Base-by-base conservation (phyloP, 1,139 yeast genomes). In the Magnusiomyces sp. region DNA sequence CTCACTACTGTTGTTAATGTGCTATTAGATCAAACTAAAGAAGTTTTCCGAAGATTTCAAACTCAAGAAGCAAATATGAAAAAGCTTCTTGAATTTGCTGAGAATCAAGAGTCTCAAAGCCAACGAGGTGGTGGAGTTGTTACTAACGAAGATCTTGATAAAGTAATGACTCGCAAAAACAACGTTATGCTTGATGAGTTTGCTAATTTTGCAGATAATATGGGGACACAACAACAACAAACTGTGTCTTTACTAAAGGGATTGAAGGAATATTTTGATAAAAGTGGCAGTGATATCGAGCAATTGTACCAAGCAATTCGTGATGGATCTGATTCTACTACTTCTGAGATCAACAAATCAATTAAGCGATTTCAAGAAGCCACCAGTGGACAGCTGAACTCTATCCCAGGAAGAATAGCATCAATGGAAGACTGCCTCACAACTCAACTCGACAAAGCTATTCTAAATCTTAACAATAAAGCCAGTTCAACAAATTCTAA, bases 11-110 rank as follows among this genome's bases (percentile, higher is more conserved):
- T 61, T 19, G 49, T 51, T 7, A 50, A 53, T 7, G 48, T 57
- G 2, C 43, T 61, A 10, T 47, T 59, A 19, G 60, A 58, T 27
- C 56, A 61, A 14, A 56, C 58, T n/a, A 47, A 53, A 32, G 48
- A 50, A 13, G n/a, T 42, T 36, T 44, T 46, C 10, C 31, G 36
- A 7, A 32, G 31, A 38, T 23, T 38, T 14, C 47, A 45, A 9
- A 16, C 32, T 11, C 51, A 42, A 23, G 49, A 49, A 20, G 19
- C 43, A 11, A 43, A 44, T 13, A 38, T 44, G 5, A 29, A 19
- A 29, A 40, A 27, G 14, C 39, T 48, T 2, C 42, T 48, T 6
- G 31, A 17, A 14, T n/a, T 37, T 7, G 38, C 45, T 10, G 47
- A 48, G 19, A 20, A 31, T 3, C 50, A 48, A 32, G 23, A 29